Evolutionary conservation across 805 yeast genomes (phyloP).

Genomic region (Yarrowia hollandica): DNA sequence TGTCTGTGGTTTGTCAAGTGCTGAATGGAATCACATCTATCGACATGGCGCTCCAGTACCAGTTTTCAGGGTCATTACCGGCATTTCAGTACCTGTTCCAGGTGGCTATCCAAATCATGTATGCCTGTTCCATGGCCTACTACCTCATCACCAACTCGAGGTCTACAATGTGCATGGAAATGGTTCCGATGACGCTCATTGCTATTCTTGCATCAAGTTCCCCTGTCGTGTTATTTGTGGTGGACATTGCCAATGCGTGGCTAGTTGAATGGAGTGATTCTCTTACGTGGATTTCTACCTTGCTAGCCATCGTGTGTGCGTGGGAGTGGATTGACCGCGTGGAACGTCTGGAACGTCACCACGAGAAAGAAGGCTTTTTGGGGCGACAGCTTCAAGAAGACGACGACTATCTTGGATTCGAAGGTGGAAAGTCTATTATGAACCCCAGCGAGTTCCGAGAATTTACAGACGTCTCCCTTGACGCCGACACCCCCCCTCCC

Average conservation of each 20-base stretch:
- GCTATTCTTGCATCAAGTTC: slow-evolving; percentile 57
- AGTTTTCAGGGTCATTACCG: slow-evolving; percentile 42
- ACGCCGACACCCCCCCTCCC: background rate
- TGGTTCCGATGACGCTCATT: slow-evolving; percentile 57
- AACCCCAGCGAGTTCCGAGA: slow-evolving; percentile 19
- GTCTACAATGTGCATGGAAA: slow-evolving; percentile 51
- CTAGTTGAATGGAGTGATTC: slow-evolving; percentile 71
- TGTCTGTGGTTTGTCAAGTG: slow-evolving; percentile 58
- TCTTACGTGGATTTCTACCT: slow-evolving; percentile 69
- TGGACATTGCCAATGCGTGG: slow-evolving; percentile 76
- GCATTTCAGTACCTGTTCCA: slow-evolving; percentile 73
- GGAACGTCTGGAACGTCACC: slow-evolving; percentile 54
- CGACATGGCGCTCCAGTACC: slow-evolving; percentile 42
- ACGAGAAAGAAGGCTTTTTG: slow-evolving; percentile 68
- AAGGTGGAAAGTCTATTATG: slow-evolving; percentile 18
- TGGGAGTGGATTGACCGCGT: slow-evolving; percentile 86
- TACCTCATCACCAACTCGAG: slow-evolving; percentile 54
- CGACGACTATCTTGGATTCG: slow-evolving; percentile 41
- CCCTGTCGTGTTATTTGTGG: slow-evolving; percentile 69
- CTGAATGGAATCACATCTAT: slow-evolving; percentile 59
- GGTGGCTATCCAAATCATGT: slow-evolving; percentile 68
- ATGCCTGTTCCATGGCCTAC: slow-evolving; percentile 62
- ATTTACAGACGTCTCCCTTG: slow-evolving; percentile 9
- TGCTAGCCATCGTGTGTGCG: slow-evolving; percentile 68
- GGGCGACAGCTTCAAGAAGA: slow-evolving; percentile 78